phyloP scores from a whole-genome alignment of 1,284 basidiomycete genomes.

The Thecaphora thlaspeos region DNA sequence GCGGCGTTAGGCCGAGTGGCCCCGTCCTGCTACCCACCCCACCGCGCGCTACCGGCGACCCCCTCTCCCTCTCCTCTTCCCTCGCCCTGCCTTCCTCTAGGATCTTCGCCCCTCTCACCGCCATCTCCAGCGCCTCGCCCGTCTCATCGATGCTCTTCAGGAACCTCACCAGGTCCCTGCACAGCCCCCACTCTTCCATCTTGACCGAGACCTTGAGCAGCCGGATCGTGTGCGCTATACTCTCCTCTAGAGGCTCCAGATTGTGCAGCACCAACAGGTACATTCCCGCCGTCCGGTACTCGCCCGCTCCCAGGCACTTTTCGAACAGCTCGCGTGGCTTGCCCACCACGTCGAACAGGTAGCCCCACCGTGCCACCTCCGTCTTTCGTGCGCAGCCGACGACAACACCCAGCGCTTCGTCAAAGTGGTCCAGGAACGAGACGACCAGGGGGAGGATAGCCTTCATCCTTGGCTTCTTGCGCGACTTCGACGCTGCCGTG shows the following conservation, averaged over 20 bases:
- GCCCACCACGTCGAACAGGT: constrained; percentile 85
- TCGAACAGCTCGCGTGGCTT: constrained; percentile 88
- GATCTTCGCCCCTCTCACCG: constrained; percentile 20
- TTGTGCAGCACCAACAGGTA: constrained; percentile 92
- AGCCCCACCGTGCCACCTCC: constrained; percentile 85
- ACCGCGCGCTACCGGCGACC: background rate
- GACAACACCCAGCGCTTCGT: constrained; percentile 83
- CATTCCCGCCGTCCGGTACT: constrained; percentile 84
- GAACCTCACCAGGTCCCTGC: constrained; percentile 61
- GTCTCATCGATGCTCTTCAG: constrained; percentile 62
- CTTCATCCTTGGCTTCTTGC: constrained; percentile 46
- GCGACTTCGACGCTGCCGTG: background rate
- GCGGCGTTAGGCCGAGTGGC: constrained; percentile 1
- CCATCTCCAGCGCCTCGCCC: constrained; percentile 56
- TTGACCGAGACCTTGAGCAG: constrained; percentile 38
- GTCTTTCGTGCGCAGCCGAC: constrained; percentile 96
- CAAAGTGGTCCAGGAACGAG: constrained; percentile 92
- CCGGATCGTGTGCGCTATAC: constrained; percentile 40
- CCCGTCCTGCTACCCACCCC: background rate
- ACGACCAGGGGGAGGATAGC: constrained; percentile 71
- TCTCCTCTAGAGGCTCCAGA: constrained; percentile 75
- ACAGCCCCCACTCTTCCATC: constrained; percentile 40
- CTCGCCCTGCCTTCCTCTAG: constrained; percentile 1
- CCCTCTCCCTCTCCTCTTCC: background rate
- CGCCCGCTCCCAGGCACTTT: constrained; percentile 72